Percentiles rank a stretch among this genome's conserved stretches.
Conservation (phyloP, 2,329 filamentous ascomycete genomes). For the Alternaria incomplexa region DNA sequence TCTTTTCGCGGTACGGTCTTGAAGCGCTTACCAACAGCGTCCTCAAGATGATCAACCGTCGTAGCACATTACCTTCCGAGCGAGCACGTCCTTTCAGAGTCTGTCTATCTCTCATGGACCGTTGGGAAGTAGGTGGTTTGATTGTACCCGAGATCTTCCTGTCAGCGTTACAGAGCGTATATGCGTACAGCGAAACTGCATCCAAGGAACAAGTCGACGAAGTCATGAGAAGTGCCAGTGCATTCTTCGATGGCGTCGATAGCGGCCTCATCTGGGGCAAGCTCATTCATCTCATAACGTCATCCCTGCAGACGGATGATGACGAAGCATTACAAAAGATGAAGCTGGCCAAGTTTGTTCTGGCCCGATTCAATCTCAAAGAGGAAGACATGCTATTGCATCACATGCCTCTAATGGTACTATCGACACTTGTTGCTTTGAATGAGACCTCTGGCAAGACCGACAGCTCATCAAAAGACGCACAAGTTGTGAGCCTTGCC, state of each 20-base stretch:
- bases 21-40: constrained; percentile 76
- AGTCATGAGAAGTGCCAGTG: constrained; percentile 88
- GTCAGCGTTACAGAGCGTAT: constrained; percentile 80
- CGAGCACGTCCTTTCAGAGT: constrained; percentile 86
- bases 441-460: constrained; percentile 38
- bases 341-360: constrained; percentile 78
- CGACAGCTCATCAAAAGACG: constrained; percentile 8
- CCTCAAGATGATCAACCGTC: constrained; percentile 73
- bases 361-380: constrained; percentile 86
- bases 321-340: constrained; percentile 66
- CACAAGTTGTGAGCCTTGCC: constrained; percentile 31
- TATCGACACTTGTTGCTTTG: constrained; percentile 65
- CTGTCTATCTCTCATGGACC: constrained; percentile 94
- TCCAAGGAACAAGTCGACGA: constrained; percentile 78
- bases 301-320: constrained; percentile 56
- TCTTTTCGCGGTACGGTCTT: constrained; percentile 83
- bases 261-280: constrained; percentile 92
- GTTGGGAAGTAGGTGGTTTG: constrained; percentile 93
- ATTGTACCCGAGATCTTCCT: constrained; percentile 90
- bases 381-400: constrained; percentile 94
- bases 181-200: constrained; percentile 71
- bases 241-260: constrained; percentile 97
- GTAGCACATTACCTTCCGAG: constrained; percentile 64
- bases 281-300: constrained; percentile 69
- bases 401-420: constrained; percentile 77